Base-by-base conservation (phyloP, 768 basidiomycete genomes). In the Daedalea quercina region DNA sequence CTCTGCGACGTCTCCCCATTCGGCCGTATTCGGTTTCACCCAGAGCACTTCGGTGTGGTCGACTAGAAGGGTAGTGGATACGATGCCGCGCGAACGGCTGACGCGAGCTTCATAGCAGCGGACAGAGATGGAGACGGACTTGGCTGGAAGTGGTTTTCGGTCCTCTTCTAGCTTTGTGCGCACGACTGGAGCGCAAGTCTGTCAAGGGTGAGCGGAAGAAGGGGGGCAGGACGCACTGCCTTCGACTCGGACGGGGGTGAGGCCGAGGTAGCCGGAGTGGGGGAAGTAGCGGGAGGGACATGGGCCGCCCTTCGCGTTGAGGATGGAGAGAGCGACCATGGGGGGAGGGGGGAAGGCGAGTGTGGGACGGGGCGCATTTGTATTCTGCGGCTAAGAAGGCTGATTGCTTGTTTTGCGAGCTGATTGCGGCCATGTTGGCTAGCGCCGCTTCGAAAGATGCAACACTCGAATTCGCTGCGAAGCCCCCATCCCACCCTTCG, bases 71-170 rank as follows among this genome's bases (percentile, higher is more conserved):
- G 85, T 87, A 33, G 83, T 80, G 42, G 79, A 78, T 23, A 75
- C 56, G 15, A 76, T 67, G 50, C 79, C 80, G 52, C 59, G 59
- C 13, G 82, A 69, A 56, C 80, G 82, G 54, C 80, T 79, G 47
- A 83, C 68, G 28, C 88, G 81, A 40, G 84, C 76, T 73, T 93
- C 90, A 65, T 91, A 91, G 69, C 90, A 93, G 42, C 89, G 80
- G 42, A 93, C 79, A n/a, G 82, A 78, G 60, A 95, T 75, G 47
- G 78, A 76, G 60, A 91, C 70, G 37, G 81, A 79, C 59, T 77
- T 83, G 58, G 84, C 82, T 9, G 72, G 79, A 51, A 94, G 73
- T 17, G 75, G 77, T 65, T 83, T 87, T 24, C 72, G 71, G 69
- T 91, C 90, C 19, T 78, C 76, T 59, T 90, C 89, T 50, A 85